A percentile compares a stretch with the other conserved stretches of the same genome.
Conservation (phyloP, 345 rosid species). For the Eucalyptus tenuipes region DNA sequence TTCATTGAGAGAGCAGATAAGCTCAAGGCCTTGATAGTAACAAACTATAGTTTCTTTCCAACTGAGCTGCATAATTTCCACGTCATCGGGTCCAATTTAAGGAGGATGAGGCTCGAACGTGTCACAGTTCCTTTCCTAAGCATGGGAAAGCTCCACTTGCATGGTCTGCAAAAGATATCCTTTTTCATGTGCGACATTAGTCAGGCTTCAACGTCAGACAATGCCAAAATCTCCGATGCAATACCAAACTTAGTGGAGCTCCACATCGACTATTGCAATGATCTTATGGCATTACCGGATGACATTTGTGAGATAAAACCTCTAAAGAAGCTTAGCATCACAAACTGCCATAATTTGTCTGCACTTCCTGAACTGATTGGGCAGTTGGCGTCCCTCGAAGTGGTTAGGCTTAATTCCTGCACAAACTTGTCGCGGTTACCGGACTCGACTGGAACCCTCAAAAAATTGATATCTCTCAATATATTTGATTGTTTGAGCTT, state of each 20-base stretch:
- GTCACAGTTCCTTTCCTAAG: constrained; percentile 2
- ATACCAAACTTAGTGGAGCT: constrained; percentile 33
- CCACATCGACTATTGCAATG: constrained; percentile 30
- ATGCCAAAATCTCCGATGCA: background rate
- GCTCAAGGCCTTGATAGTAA: constrained; percentile 31
- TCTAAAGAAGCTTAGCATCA: constrained; percentile 27
- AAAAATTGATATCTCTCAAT: constrained; percentile 19
- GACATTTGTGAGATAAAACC: constrained; percentile 10
- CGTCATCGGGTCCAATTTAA: constrained; percentile 24
- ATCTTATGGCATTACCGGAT: constrained; percentile 19
- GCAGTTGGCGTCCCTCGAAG: constrained; percentile 16
- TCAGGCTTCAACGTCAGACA: constrained; percentile 3
- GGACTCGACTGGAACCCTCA: constrained; percentile 8
- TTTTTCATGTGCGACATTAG: constrained; percentile 30
- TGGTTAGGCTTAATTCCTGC: constrained; percentile 31
- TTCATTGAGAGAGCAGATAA: constrained; percentile 32
- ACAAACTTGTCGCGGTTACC: constrained; percentile 23
- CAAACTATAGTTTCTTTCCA: constrained; percentile 16
- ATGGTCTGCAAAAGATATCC: constrained; percentile 24
- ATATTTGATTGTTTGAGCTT: constrained; percentile 26
- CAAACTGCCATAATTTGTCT: constrained; percentile 34
- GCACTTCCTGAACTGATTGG: constrained; percentile 27
- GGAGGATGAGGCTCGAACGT: constrained; percentile 48
- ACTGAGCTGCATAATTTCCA: constrained; percentile 23
- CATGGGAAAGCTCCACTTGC: background rate